Base-by-base conservation (phyloP, 805 yeast species). In the Candida anglica region DNA sequence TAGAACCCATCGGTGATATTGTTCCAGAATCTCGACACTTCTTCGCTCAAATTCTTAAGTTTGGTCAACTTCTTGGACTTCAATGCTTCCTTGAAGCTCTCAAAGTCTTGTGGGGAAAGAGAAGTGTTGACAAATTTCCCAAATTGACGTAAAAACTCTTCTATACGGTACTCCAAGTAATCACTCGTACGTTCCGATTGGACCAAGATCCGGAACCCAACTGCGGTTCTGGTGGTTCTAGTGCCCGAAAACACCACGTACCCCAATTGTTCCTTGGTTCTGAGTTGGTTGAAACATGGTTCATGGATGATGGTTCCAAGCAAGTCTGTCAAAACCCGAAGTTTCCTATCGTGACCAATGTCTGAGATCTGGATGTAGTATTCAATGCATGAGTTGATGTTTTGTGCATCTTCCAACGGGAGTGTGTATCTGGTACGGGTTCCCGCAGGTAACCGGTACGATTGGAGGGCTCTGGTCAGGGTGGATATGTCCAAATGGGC, bases 251-350 rank as follows among this genome's bases (percentile, higher is more conserved):
- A 87, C 0, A 91, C 98, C 42, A 91, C 88, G 50, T 91, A 91
- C 2, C 98, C 98, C 20, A 91, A 70, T 58, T 93, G 98, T 61
- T 91, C 98, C 48, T 86, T 82, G 5, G 98, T 91, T 58, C 98
- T 75, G 38, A 91, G 70, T 42, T 84, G 84, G 51, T 86, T 81
- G 60, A 91, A 93, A 38, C 91, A 84, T 4, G 96, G 97, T 53
- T 91, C 97, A 44, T 75, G 77, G 32, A 83, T 65, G 42, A 88
- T 72, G 41, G 85, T 91, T 0, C 83, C 75, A 30, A 86, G 58
- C 33, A 91, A 60, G 32, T 81, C 86, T 9, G 83, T 69, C 35
- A 73, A 50, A 34, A 58, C 83, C 66, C 40, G 66, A 46, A 36
- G 63, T 36, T 41, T 67, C 6, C 37, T 40, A 38, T 56, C 47